These are phyloP conservation scores for Mucor plumbeus DNA, from an alignment of 371 early-diverging fungal species.

Conservation along the genomic window DNA sequence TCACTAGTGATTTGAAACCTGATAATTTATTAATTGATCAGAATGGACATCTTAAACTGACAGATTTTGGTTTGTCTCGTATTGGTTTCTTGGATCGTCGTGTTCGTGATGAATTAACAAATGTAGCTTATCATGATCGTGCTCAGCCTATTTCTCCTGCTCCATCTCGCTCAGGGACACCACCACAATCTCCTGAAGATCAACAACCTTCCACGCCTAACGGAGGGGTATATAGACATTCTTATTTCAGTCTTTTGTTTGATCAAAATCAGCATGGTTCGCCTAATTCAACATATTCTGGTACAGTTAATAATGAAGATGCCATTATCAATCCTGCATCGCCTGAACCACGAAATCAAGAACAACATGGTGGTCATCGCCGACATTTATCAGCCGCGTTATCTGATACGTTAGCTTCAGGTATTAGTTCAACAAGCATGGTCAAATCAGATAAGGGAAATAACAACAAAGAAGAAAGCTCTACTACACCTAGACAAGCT, in stretches of 20 bases:
- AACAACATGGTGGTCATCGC: constrained; percentile 22
- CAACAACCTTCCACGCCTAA: constrained; percentile 20
- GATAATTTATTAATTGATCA: constrained; percentile 92
- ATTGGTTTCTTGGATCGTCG: constrained; percentile 87
- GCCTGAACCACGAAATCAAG: constrained; percentile 28
- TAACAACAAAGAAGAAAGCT: constrained; percentile 1
- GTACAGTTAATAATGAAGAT: constrained; percentile 15
- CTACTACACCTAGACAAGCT: constrained; percentile 28
- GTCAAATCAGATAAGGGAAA: constrained; percentile 12
- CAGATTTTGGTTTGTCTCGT: constrained; percentile 94
- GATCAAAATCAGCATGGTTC: constrained; percentile 27
- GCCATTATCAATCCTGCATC: constrained; percentile 16
- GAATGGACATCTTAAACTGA: constrained; percentile 91
- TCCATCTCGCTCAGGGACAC: constrained; percentile 49
- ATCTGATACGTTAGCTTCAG: constrained; percentile 24
- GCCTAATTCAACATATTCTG: constrained; percentile 23
- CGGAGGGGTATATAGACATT: constrained; percentile 34
- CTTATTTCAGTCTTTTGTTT: constrained; percentile 42
- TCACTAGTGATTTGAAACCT: constrained; percentile 81
- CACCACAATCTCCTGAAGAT: constrained; percentile 36
- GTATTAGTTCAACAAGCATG: constrained; percentile 13
- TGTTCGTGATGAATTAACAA: constrained; percentile 62
- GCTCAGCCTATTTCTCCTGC: constrained; percentile 49
- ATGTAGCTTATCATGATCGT: constrained; percentile 28
- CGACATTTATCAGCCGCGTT: constrained; percentile 31